Percentiles rank a stretch among this genome's conserved stretches.
Evolutionary conservation across 1,139 yeast genomes (phyloP).

Genomic region (Pichia sp.): DNA sequence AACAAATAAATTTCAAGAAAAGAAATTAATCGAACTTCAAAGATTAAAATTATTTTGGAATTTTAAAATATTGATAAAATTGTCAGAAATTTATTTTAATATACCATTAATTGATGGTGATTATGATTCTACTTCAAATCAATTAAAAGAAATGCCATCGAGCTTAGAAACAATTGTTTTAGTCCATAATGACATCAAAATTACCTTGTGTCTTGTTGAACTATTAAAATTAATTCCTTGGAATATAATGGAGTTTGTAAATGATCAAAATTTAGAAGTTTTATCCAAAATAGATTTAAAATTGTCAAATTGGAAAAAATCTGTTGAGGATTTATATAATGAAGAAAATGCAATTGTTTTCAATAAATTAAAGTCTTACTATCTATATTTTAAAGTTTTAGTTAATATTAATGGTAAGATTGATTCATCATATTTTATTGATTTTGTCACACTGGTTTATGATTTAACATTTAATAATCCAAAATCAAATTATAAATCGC

Average conservation of each 20-base stretch:
- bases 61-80: slow-evolving; percentile 45
- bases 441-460: slow-evolving; percentile 20
- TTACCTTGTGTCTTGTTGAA: slow-evolving; percentile 23
- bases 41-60: slow-evolving; percentile 60
- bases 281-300: slow-evolving; percentile 18
- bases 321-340: slow-evolving; percentile 15
- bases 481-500: slow-evolving; percentile 10
- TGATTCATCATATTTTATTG: slow-evolving; percentile 16
- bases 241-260: slow-evolving; percentile 22
- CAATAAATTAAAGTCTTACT: slow-evolving; percentile 26
- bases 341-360: slow-evolving; percentile 23
- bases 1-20: slow-evolving; percentile 10
- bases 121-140: slow-evolving; percentile 1
- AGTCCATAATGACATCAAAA: slow-evolving; percentile 26
- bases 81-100: slow-evolving; percentile 36
- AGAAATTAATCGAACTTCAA: slow-evolving; percentile 33
- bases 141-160: slow-evolving; percentile 11
- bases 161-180: slow-evolving; percentile 27
- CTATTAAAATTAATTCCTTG: slow-evolving; percentile 27
- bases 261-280: slow-evolving; percentile 12
- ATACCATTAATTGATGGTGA: slow-evolving; percentile 36
- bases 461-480: slow-evolving; percentile 19
- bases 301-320: slow-evolving; percentile 22
- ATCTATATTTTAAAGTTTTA: slow-evolving; percentile 25
- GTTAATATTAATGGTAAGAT: slow-evolving; percentile 19